Evolutionary conservation across 2,329 filamentous ascomycete genomes (phyloP).

Genomic region (Botrytis fabae): DNA sequence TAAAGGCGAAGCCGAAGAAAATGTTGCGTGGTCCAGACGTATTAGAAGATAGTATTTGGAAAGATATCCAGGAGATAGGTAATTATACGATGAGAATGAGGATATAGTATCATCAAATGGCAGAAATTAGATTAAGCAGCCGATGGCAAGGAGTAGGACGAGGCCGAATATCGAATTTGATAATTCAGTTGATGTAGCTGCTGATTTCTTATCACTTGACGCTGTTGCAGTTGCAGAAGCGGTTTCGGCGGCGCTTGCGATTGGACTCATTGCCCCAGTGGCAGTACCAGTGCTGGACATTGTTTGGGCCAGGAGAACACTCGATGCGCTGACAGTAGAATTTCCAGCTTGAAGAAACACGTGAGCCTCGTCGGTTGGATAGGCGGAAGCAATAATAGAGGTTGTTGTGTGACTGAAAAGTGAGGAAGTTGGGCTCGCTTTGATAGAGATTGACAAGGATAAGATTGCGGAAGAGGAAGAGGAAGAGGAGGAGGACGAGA

Average conservation of each 20-base stretch:
- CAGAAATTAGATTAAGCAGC: conserved; percentile 7
- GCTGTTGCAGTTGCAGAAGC: conserved; percentile 18
- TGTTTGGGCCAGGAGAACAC: neutral
- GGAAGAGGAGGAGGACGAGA: neutral
- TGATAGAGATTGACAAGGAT: conserved; percentile 15
- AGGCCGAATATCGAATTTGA: conserved; percentile 19
- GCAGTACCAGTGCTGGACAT: neutral
- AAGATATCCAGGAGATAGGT: conserved; percentile 1
- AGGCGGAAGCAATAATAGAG: conserved; percentile 24
- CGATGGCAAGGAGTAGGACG: conserved; percentile 14
- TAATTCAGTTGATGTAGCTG: conserved; percentile 6
- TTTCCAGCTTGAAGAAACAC: conserved; percentile 36
- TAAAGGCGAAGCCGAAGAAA: neutral
- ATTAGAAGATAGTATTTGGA: conserved; percentile 21
- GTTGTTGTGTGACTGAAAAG: conserved; percentile 25
- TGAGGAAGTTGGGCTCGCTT: conserved; percentile 21
- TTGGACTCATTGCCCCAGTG: neutral
- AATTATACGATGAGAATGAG: neutral
- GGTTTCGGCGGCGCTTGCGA: conserved; percentile 2
- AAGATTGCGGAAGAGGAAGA: conserved; percentile 24
- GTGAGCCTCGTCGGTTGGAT: conserved; percentile 29
- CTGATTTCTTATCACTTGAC: conserved; percentile 14
- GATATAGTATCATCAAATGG: neutral
- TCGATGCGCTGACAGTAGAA: conserved; percentile 19
- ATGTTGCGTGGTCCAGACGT: conserved; percentile 24